Conservation (phyloP, 2,329 filamentous ascomycete species). For the Trichoderma oligosporum region DNA sequence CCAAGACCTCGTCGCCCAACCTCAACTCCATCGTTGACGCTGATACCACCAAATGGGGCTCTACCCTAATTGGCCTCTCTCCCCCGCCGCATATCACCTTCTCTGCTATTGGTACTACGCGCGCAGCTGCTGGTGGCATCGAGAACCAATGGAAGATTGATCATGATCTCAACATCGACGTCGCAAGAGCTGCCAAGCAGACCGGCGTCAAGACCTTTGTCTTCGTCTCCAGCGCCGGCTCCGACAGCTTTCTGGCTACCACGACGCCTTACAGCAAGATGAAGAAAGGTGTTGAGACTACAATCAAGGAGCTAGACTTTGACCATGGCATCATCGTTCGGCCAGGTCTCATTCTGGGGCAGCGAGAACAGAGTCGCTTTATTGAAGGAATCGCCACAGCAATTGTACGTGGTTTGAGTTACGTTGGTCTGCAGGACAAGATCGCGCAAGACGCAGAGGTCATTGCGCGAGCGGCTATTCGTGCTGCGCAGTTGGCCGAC, state of each 20-base stretch:
- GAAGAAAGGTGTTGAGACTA: slow-evolving; percentile 85
- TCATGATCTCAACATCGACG: slow-evolving; percentile 76
- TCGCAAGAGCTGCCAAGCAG: slow-evolving; percentile 70
- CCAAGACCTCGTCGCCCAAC: slow-evolving; percentile 53
- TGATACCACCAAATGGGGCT: slow-evolving; percentile 67
- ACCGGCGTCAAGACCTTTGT: slow-evolving; percentile 72
- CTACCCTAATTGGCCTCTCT: slow-evolving; percentile 51
- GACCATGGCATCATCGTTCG: slow-evolving; percentile 70
- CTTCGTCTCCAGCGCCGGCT: slow-evolving; percentile 62
- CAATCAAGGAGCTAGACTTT: slow-evolving; percentile 67
- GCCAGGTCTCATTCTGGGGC: slow-evolving; percentile 73
- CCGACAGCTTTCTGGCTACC: slow-evolving; percentile 38
- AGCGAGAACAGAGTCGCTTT: slow-evolving; percentile 58
- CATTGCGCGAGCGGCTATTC: slow-evolving; percentile 65
- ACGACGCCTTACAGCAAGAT: slow-evolving; percentile 59
- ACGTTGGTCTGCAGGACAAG: slow-evolving; percentile 57
- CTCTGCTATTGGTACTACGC: slow-evolving; percentile 77
- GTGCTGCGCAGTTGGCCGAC: slow-evolving; percentile 54
- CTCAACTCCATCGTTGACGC: slow-evolving; percentile 59
- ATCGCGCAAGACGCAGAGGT: slow-evolving; percentile 71
- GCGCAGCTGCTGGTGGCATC: slow-evolving; percentile 68
- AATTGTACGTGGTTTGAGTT: slow-evolving; percentile 54
- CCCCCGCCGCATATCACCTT: slow-evolving; percentile 64
- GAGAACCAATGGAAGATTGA: slow-evolving; percentile 84
- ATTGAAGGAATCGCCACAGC: slow-evolving; percentile 55